phyloP scores from a whole-genome alignment of 768 basidiomycete species.

The Suillus spraguei region DNA sequence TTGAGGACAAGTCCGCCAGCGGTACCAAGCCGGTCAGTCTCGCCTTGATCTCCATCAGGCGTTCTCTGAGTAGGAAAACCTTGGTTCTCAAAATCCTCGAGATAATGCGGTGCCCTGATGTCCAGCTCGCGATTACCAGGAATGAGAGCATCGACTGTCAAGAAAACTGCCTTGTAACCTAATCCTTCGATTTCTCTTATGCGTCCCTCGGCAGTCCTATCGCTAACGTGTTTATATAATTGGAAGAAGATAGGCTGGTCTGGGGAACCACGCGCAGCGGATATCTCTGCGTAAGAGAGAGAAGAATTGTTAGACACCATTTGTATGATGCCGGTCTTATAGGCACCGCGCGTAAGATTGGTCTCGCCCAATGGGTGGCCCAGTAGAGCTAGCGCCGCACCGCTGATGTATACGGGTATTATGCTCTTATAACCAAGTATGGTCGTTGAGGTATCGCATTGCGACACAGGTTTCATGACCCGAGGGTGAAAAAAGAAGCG shows the following conservation, averaged over 20 bases:
- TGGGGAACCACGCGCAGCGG: constrained; percentile 50
- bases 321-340: constrained; percentile 71
- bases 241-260: constrained; percentile 78
- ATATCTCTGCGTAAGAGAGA: constrained; percentile 64
- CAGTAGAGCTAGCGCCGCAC: constrained; percentile 81
- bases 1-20: constrained; percentile 67
- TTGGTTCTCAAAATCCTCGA: constrained; percentile 55
- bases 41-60: constrained; percentile 34
- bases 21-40: constrained; percentile 54
- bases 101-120: constrained; percentile 57
- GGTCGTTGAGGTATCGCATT: constrained; percentile 68
- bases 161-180: constrained; percentile 86
- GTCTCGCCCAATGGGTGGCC: constrained; percentile 90
- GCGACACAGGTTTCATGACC: constrained; percentile 68
- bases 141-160: constrained; percentile 90
- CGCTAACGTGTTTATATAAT: constrained; percentile 80
- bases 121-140: constrained; percentile 82
- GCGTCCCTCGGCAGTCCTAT: constrained; percentile 65
- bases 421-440: constrained; percentile 72
- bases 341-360: constrained; percentile 77
- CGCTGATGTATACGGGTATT: constrained; percentile 83
- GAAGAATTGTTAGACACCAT: constrained; percentile 85
- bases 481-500: constrained; percentile 89
- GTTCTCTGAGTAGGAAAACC: constrained; percentile 30
- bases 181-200: constrained; percentile 69